Evolutionary conservation across 495 filamentous ascomycete genomes (phyloP).

Genomic region (Penicillium fimorum): DNA sequence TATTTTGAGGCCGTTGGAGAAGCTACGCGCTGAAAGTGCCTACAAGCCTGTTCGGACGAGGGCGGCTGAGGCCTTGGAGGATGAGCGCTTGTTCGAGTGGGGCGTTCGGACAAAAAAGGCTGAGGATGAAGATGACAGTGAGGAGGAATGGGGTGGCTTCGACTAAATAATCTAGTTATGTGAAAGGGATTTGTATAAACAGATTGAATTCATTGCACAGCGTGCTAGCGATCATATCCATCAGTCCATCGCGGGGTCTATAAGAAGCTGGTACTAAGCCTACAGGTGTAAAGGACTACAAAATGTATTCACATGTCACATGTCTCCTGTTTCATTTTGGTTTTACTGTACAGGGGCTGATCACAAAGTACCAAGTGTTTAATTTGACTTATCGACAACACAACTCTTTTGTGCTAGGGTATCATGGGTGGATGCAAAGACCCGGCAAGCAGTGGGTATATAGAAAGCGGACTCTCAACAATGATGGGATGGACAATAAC

Average conservation of each 20-base stretch:
- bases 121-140: constrained; percentile 45
- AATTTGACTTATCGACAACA: constrained; percentile 9
- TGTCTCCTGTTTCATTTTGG: constrained; percentile 12
- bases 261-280: constrained; percentile 10
- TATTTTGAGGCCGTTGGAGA: constrained; percentile 60
- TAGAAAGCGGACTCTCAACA: background rate
- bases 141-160: constrained; percentile 72
- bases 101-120: constrained; percentile 43
- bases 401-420: constrained; percentile 34
- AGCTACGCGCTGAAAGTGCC: constrained; percentile 52
- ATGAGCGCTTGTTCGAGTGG: constrained; percentile 69
- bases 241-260: constrained; percentile 15
- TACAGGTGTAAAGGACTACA: background rate
- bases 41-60: constrained; percentile 71
- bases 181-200: constrained; percentile 15
- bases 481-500: background rate
- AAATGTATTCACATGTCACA: constrained; percentile 17
- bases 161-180: constrained; percentile 18
- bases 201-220: constrained; percentile 24
- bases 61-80: constrained; percentile 68
- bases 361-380: constrained; percentile 3
- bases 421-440: constrained; percentile 33
- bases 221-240: constrained; percentile 15
- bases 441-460: constrained; percentile 11
- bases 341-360: constrained; percentile 14